Base-by-base conservation (phyloP, 345 rosid species). In the Hirschfeldia incana region DNA sequence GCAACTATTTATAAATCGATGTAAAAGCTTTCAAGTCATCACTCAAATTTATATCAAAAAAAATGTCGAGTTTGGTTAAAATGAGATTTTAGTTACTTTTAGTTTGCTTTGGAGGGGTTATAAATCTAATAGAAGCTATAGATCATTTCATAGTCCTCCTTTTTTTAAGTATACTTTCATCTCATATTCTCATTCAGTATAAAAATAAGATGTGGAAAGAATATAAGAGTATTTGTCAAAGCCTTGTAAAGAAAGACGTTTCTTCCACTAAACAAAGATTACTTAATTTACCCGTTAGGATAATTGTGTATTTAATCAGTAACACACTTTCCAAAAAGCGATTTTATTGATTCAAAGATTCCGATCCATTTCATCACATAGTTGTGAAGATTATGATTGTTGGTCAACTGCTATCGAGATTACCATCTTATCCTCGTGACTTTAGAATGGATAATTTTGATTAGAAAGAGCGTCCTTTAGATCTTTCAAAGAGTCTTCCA, bases 381-480 rank as follows among this genome's bases (percentile, higher is more conserved):
- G 85, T 60, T 81, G n/a, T 88, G 88, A 78, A 94, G 91, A 80
- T 91, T 75, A 91, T 85, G 6, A 82, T 79, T 5, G 82, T 83
- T 12, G 89, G 70, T 93, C 96, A 60, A 83, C 91, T 0, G 87
- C 84, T n/a, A 91, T 3, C 70, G 80, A 82, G n/a, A 93, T 71
- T 6, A 79, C 84, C 91, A 91, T 85, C 81, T 84, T 88, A 9
- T 88, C 78, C 16, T 65, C 80, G 44, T 93, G 37, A 5, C 37
- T 34, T 34, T 34, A 34, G 37, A 34, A 34, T 34, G 5, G 8
- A 34, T 34, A 34, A 34, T 34, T 34, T 34, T 5, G 5, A 34
- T 34, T 8, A 34, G 37, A 34, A 34, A 21, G 6, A 34, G 37
- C 6, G 37, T 34, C 37, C 37, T 34, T 34, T 34, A 34, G 37